Evolutionary conservation across 495 filamentous ascomycete genomes (phyloP), one percentile per base, ranked within the genome.

Genomic region (Penicillium flavigenum): DNA sequence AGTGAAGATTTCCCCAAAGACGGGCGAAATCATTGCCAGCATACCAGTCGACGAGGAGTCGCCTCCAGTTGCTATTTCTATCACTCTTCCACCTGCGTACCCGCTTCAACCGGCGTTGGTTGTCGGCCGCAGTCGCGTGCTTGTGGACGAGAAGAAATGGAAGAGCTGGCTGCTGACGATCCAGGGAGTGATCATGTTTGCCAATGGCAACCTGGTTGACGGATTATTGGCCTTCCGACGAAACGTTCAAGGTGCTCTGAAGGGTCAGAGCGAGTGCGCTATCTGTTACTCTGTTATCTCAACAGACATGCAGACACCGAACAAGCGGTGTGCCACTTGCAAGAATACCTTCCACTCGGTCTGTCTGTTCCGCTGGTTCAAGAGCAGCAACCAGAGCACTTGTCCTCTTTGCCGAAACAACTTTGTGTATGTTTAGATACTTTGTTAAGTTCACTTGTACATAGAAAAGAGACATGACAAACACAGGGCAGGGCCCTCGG

Each of bases 211-310:
- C 62, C 80, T 98, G 57, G 87, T 89, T 32, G 92, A 97, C 57
- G 94, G 92, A 0, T 77, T 99, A 22, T 75, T 84, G 26, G 84
- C 88, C 19, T 97, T 93, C 81, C 81, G 88, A 29, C 81, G 83
- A 51, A 96, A 97, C 69, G 85, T 98, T 1, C 81, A 84, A 14
- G 89, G 90, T 2, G 88, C 91, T 11, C 77, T 99, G 59, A 93
- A 96, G 74, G 93, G 91, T 4, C 91, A 98, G 69, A 91, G 83
- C 12, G 94, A 98, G 75, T 99, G 94, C 66, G 90, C 94, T 4
- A 98, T 98, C 67, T 98, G 94, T 76, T 98, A 97, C 74, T 90
- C 86, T 45, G 91, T 98, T 62, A 88, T 98, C 51, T 87, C 89
- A 27, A 84, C 81, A 16, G 92, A 96, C 68, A 89, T 88, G 78